Percentiles rank a stretch among this genome's conserved stretches.
phyloP scores from a whole-genome alignment of 2,329 filamentous ascomycete species.

The Knoxdaviesia capensis region DNA sequence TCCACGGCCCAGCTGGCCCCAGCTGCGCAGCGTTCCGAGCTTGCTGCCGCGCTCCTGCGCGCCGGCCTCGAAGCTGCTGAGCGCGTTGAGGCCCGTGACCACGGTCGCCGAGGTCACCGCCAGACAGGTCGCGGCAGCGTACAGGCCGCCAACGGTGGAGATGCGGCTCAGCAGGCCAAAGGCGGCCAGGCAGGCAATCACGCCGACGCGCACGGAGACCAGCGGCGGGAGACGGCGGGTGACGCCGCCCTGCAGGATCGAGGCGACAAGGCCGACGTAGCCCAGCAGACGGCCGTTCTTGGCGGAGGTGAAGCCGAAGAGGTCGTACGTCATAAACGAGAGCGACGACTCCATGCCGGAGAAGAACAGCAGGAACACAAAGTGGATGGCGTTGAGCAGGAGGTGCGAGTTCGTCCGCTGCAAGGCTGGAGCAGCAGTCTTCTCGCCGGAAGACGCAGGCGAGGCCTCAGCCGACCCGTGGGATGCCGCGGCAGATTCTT shows the following conservation, averaged over 20 bases:
- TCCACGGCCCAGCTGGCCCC: conserved; percentile 75
- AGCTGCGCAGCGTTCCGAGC: conserved; percentile 60
- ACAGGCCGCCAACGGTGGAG: conserved; percentile 47
- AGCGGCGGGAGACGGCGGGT: conserved; percentile 71
- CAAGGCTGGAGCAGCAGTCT: conserved; percentile 9
- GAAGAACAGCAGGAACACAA: conserved; percentile 88
- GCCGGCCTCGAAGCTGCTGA: conserved; percentile 75
- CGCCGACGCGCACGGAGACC: conserved; percentile 57
- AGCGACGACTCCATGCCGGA: conserved; percentile 96
- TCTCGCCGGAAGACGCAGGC: conserved; percentile 1
- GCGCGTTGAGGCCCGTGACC: conserved; percentile 77
- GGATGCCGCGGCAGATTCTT: conserved; percentile 6
- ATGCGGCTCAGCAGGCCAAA: conserved; percentile 64
- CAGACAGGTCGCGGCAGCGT: conserved; percentile 62
- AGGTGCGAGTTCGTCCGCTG: conserved; percentile 63
- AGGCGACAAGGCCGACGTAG: conserved; percentile 78
- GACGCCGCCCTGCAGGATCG: conserved; percentile 81
- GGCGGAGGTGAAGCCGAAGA: conserved; percentile 64
- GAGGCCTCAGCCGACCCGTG: conserved; percentile 8
- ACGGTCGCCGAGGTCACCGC: conserved; percentile 88
- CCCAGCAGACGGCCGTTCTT: conserved; percentile 75
- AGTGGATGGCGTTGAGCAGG: conserved; percentile 68
- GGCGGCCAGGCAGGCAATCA: conserved; percentile 55
- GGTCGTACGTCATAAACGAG: conserved; percentile 90
- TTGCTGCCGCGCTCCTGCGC: conserved; percentile 69